Base-by-base conservation (phyloP, 177 flowering plant species). In the Vitis hybrid region DNA sequence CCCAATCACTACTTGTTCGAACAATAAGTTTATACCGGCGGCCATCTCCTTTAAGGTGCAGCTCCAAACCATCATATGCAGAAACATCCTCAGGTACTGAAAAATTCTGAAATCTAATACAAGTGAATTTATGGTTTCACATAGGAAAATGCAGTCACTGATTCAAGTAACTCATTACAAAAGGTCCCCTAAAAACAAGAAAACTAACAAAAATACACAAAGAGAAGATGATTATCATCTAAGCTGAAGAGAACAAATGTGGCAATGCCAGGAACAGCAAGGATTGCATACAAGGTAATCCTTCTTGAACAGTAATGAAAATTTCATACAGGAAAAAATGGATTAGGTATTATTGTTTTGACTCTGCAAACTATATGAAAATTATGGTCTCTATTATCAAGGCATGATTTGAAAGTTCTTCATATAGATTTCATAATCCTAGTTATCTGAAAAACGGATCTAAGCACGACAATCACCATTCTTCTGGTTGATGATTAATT, bases 1-100 rank as follows among this genome's bases (percentile, higher is more conserved):
- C 99, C 99, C 99, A 95, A 19, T 95, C 94, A 78, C 78, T 46
- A 75, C 94, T 95, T 17, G 87, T 95, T 50, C 99, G 91, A 70
- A 95, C 79, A 72, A 95, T 90, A 65, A 95, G 79, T 75, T 95
- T 93, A 75, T 93, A 95, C 6, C 94, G 86, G 11, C 86, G 88
- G 4, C 99, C 99, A 81, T 91, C 93, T 58, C 99, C 99, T 82
- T 88, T 93, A 62, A 91, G 65, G 40, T 91, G 83, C 70, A 95
- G 76, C 78, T 93, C 97, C 72, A 95, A 72, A 52, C 99, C 99
- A 82, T 93, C 97, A 83, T 93, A 95, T 71, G 93, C 92, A 78
- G 97, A 95, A 62, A 95, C 86, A 83, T 95, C 91, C 78, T 86
- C 91, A 11, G 99, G 92, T 24, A 65, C 85, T 56, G 91, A 62